Base-by-base conservation (phyloP, 2,329 filamentous ascomycete species). In the Aspergillus pseudonomiae region DNA sequence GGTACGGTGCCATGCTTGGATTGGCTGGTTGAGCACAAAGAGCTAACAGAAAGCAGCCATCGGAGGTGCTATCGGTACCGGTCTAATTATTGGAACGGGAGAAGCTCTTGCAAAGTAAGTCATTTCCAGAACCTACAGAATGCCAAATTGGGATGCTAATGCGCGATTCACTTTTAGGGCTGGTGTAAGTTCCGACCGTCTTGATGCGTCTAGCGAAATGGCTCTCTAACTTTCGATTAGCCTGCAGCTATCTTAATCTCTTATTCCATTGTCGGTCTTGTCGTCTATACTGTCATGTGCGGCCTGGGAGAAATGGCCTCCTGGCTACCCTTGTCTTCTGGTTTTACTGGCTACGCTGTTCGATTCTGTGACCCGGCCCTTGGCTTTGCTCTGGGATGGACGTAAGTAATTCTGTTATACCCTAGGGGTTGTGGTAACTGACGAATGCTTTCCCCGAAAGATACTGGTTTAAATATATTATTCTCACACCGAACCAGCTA, bases 241-340 rank as follows among this genome's bases (percentile, higher is more conserved):
- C 80, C 80, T 24, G 80, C 72, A 16, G 71, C 79, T 4, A 76
- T 82, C 43, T 71, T 82, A 34, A 81, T 82, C 52, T 79, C 78
- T 6, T 82, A 82, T 68, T 70, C 77, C 5, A 72, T 79, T 60
- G 78, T 81, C 52, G 80, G 80, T 54, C 79, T 81, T 56, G 73
- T 95, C 64, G 92, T 94, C 68, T 95, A 89, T 77, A 80, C 93
- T 48, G 91, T 95, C 69, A 93, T 95, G 91, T 89, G 88, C 63
- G 89, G 87, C 62, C 86, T 95, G 4, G 92, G 91, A 66, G 91
- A 94, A 78, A 95, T 95, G 91, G 91, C 91, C 10, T 86, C 91
- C 59, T 95, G 91, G 90, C 78, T 95, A 39, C 92, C 92, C 57
- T 83, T 93, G 71, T 86, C 88, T 60, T 88, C 90, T 74, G 92